A percentile compares a stretch with the other conserved stretches of the same genome.
Evolutionary conservation across 106 monocot species (phyloP).

Genomic region (Acanthochlamys bracteata): DNA sequence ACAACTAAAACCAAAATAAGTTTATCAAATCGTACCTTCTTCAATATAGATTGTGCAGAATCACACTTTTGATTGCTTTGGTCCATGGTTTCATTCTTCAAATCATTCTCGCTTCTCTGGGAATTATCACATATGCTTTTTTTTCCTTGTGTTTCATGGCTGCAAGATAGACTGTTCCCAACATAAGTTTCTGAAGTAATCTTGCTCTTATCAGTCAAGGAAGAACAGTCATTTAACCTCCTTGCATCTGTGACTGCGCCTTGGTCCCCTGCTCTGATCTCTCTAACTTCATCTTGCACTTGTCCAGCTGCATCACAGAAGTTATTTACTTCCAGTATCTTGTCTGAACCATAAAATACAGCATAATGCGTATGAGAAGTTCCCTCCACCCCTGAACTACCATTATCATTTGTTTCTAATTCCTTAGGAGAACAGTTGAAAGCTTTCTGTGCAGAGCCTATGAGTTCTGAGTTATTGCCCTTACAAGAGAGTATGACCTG

Average conservation of each 20-base stretch:
- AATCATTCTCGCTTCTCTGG: slow-evolving; percentile 10
- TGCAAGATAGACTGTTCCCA: not conserved
- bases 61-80: slow-evolving; percentile 6
- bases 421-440: too few relatives aligned
- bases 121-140: slow-evolving; percentile 24
- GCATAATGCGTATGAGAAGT: slow-evolving; percentile 10
- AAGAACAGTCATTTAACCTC: not conserved
- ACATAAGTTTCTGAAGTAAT: too few relatives aligned
- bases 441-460: too few relatives aligned
- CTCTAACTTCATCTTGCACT: not conserved
- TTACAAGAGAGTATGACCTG: too few relatives aligned
- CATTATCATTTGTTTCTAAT: too few relatives aligned
- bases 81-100: slow-evolving; percentile 12
- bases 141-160: slow-evolving; percentile 6
- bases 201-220: not conserved
- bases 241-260: not conserved
- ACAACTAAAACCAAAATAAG: too few relatives aligned
- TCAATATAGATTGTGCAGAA: slow-evolving; percentile 29
- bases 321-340: slow-evolving; percentile 8
- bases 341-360: slow-evolving; percentile 21
- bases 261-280: slow-evolving; percentile 1
- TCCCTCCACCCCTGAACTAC: too few relatives aligned
- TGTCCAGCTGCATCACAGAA: slow-evolving; percentile 5
- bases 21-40: slow-evolving; percentile 39
- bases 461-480: too few relatives aligned